Conservation (phyloP, 73 alveolate species). For the Tetrahymena malaccensis region DNA sequence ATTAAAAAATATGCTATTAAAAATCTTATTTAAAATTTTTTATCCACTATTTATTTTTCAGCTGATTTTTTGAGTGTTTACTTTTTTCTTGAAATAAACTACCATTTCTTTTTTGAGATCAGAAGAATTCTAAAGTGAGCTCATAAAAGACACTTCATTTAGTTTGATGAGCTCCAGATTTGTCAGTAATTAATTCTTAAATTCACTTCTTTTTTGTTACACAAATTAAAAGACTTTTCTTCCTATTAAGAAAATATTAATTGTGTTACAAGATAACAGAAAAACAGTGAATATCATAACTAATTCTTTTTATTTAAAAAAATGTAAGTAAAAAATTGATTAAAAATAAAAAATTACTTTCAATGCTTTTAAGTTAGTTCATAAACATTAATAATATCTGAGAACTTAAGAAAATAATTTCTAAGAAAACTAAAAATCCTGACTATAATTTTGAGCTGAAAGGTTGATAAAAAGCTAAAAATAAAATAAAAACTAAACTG, state of each 20-base stretch:
- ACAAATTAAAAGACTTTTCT: not conserved
- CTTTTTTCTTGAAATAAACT: not conserved
- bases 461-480: not conserved
- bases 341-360: not conserved
- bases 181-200: too few relatives aligned
- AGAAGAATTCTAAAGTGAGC: not conserved
- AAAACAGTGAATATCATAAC: not conserved
- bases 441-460: not conserved
- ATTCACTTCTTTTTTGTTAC: not conserved
- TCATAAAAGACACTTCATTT: not conserved
- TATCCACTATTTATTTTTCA: not conserved
- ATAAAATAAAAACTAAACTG: not conserved
- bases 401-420: not conserved
- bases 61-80: not conserved
- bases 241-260: not conserved
- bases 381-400: not conserved
- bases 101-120: not conserved
- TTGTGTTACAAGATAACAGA: not conserved
- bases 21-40: too few relatives aligned
- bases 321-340: too few relatives aligned
- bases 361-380: not conserved
- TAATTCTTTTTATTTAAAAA: not conserved
- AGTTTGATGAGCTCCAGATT: not conserved
- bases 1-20: too few relatives aligned
- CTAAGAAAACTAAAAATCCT: not conserved